phyloP scores from a whole-genome alignment of 2,329 filamentous ascomycete genomes.

The Apiospora arundinis region DNA sequence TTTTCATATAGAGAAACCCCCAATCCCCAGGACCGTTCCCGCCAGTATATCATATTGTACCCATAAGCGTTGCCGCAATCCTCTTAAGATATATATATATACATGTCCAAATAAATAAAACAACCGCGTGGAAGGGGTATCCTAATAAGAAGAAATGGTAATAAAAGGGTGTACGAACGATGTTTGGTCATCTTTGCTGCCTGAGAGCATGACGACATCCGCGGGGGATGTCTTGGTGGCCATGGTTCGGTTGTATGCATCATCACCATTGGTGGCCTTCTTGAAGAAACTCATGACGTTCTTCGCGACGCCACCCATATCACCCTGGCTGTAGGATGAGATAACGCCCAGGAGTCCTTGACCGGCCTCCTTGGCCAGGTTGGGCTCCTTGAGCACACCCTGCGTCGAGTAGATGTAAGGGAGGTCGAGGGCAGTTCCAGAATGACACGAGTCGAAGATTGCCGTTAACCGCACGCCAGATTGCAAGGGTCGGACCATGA shows the following conservation, averaged over 20 bases:
- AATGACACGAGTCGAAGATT: constrained; percentile 85
- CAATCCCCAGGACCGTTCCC: not conserved
- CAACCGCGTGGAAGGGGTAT: not conserved
- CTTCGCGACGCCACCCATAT: constrained; percentile 80
- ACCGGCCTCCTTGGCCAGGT: constrained; percentile 80
- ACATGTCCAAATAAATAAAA: not conserved
- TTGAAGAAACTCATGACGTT: constrained; percentile 87
- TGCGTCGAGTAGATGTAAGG: constrained; percentile 84
- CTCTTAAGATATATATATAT: not conserved
- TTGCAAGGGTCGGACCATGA: constrained; percentile 77
- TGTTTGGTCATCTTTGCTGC: constrained; percentile 94
- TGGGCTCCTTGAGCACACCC: constrained; percentile 81
- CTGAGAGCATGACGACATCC: constrained; percentile 98
- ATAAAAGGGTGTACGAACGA: constrained; percentile 64
- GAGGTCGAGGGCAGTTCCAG: constrained; percentile 77
- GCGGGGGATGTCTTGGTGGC: constrained; percentile 92
- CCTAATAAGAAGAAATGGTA: constrained; percentile 32
- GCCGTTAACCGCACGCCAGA: constrained; percentile 85
- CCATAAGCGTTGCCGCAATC: not conserved
- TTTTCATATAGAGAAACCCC: not conserved
- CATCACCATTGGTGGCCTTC: constrained; percentile 77
- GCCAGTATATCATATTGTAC: not conserved
- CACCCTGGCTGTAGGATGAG: constrained; percentile 80
- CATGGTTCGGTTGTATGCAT: constrained; percentile 80
- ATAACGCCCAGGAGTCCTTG: constrained; percentile 75